Base-by-base conservation (phyloP, 257 asterid species). In the Solanum raphanifolium region DNA sequence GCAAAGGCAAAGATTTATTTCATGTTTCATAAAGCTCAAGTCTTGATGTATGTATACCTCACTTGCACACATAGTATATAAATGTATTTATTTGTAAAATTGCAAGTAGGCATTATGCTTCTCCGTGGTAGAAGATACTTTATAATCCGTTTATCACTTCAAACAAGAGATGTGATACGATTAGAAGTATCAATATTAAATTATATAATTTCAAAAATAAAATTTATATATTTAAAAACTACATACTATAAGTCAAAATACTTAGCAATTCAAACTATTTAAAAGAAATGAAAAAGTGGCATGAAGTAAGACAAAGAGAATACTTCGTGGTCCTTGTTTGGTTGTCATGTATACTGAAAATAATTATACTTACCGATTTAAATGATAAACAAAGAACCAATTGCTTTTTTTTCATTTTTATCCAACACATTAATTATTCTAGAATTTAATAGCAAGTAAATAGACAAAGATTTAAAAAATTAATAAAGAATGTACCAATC, bases 401-500 rank as follows among this genome's bases (percentile, higher is more conserved):
- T n/a, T 62, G 0, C 32, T 62, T n/a, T 62, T 60, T 60, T 25
- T n/a, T 4, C 16, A 62, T n/a, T 25, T 62, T 62, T 62, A 62
- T 62, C 1, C 8, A n/a, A 62, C 1, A n/a, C 16, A 9, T 62
- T n/a, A 62, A 62, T n/a, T 62, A 23, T 62, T 62, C 13, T 62
- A 62, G 29, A 9, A 23, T 62, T 23, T 62, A 62, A 18, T 9
- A n/a, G 31, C 71, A 62, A 11, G 5, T 23, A 62, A 62, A 62
- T 62, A n/a, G 3, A 62, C 3, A 62, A n/a, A n/a, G 4, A 25
- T n/a, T n/a, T 46, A 13, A n/a, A n/a, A 62, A 0, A 62, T 0
- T 60, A 60, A 60, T 60, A 60, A 60, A 9, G 2, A 62, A n/a
- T 62, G 1, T 62, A n/a, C 31, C 13, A 5, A 25, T 10, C 71